Evolutionary conservation across 768 basidiomycete species (phyloP).

Genomic region (Leccinum imitatum): DNA sequence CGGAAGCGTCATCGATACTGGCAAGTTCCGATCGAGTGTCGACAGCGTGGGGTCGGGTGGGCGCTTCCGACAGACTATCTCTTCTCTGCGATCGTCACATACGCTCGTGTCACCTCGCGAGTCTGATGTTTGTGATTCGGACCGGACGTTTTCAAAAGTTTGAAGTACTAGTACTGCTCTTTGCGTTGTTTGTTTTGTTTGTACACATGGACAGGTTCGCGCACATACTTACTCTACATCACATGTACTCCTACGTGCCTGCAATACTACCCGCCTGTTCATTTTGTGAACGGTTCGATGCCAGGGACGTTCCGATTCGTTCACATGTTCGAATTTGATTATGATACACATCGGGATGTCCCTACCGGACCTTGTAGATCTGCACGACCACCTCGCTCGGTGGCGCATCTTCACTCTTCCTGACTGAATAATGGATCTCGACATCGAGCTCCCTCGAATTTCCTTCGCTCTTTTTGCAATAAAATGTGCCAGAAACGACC

Average conservation of each 20-base stretch:
- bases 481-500: conserved; percentile 74
- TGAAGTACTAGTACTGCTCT: background rate
- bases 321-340: background rate
- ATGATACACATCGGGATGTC: background rate
- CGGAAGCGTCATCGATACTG: conserved; percentile 28
- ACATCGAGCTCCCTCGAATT: conserved; percentile 91
- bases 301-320: background rate
- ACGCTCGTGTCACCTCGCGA: background rate
- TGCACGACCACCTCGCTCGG: conserved; percentile 58
- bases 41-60: conserved; percentile 13
- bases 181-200: background rate
- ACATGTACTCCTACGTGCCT: conserved; percentile 12
- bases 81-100: conserved; percentile 10
- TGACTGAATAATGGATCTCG: conserved; percentile 77
- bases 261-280: conserved; percentile 8
- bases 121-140: background rate
- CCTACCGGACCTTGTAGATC: conserved; percentile 73
- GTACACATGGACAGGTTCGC: background rate
- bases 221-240: conserved; percentile 3
- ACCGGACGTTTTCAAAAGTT: conserved; percentile 11
- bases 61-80: conserved; percentile 5
- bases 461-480: conserved; percentile 71
- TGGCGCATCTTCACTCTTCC: conserved; percentile 36
- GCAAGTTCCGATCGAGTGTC: conserved; percentile 10
- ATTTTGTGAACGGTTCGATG: background rate